These are phyloP conservation scores for Phytophthora meadii DNA, from an alignment of 352 stramenopile species.

Conservation along the genomic window DNA sequence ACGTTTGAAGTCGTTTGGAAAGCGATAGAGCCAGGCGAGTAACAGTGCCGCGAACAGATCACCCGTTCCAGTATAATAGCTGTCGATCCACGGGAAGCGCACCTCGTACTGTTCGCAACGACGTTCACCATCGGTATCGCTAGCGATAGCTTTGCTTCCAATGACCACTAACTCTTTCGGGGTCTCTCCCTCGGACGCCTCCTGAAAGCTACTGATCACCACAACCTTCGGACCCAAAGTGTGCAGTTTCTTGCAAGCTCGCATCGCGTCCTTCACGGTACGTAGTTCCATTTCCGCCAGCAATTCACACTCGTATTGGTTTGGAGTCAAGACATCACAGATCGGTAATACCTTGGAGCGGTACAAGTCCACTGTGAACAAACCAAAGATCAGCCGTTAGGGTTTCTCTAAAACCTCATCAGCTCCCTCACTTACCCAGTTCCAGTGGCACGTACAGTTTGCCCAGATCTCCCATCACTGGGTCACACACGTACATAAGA, in stretches of 20 bases:
- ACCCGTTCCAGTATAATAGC: conserved; percentile 86
- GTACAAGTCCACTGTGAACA: conserved; percentile 76
- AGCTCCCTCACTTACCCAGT: conserved; percentile 50
- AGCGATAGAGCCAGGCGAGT: conserved; percentile 78
- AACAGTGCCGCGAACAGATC: conserved; percentile 86
- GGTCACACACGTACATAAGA: conserved; percentile 85
- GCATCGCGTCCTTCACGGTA: conserved; percentile 68
- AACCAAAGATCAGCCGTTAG: conserved; percentile 8
- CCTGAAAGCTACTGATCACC: conserved; percentile 85
- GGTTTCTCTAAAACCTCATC: background rate
- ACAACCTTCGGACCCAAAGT: conserved; percentile 73
- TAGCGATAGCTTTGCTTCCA: conserved; percentile 53
- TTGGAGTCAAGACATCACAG: conserved; percentile 85
- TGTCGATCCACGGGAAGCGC: conserved; percentile 79
- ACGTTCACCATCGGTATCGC: conserved; percentile 7
- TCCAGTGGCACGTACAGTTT: conserved; percentile 84
- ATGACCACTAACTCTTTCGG: conserved; percentile 70
- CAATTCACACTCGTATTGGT: conserved; percentile 88
- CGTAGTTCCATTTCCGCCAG: conserved; percentile 75
- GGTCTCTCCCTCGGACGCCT: conserved; percentile 36
- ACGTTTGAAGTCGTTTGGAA: conserved; percentile 67
- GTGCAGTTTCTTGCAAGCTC: conserved; percentile 82
- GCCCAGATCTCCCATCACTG: conserved; percentile 83
- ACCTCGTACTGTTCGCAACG: conserved; percentile 81
- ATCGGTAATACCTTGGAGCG: conserved; percentile 79